Conservation (phyloP, 1,284 basidiomycete species). For the Hemileccinum hortonii region DNA sequence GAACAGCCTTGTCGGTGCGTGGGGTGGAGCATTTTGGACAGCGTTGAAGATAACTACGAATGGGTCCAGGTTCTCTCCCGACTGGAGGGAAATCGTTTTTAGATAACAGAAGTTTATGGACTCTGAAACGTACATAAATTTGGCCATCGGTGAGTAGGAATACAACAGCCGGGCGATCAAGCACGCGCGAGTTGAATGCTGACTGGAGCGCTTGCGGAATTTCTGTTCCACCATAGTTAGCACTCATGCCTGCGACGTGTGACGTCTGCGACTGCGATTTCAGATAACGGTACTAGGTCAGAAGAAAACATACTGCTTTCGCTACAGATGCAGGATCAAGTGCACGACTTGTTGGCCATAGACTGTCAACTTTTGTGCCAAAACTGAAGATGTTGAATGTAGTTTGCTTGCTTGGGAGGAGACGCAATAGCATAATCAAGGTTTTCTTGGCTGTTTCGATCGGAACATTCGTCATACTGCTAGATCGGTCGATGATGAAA, state of each 20-base stretch:
- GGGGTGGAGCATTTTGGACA: slow-evolving; percentile 22
- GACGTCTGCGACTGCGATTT: slow-evolving; percentile 23
- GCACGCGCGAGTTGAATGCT: slow-evolving; percentile 20
- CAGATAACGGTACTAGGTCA: not conserved
- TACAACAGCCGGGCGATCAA: slow-evolving; percentile 41
- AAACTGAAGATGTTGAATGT: slow-evolving; percentile 54
- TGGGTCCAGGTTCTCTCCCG: slow-evolving; percentile 15
- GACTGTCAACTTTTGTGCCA: slow-evolving; percentile 27
- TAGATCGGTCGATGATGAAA: slow-evolving; percentile 44
- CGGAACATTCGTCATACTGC: slow-evolving; percentile 36
- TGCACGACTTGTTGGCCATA: slow-evolving; percentile 39
- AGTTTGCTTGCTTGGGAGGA: slow-evolving; percentile 34
- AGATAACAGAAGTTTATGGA: not conserved
- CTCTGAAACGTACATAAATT: slow-evolving; percentile 26
- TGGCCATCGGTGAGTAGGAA: slow-evolving; percentile 58
- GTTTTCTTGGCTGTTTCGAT: slow-evolving; percentile 40
- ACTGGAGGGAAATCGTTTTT: slow-evolving; percentile 22
- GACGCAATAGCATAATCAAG: slow-evolving; percentile 34
- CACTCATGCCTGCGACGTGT: slow-evolving; percentile 39
- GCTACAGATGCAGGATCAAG: slow-evolving; percentile 37
- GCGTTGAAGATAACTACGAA: slow-evolving; percentile 30
- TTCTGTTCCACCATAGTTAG: slow-evolving; percentile 50
- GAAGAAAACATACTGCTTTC: slow-evolving; percentile 39
- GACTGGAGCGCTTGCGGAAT: slow-evolving; percentile 38
- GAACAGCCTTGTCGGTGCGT: slow-evolving; percentile 47